phyloP scores from a whole-genome alignment of 306 rosid genomes.

The Pyrus bretschneideri region DNA sequence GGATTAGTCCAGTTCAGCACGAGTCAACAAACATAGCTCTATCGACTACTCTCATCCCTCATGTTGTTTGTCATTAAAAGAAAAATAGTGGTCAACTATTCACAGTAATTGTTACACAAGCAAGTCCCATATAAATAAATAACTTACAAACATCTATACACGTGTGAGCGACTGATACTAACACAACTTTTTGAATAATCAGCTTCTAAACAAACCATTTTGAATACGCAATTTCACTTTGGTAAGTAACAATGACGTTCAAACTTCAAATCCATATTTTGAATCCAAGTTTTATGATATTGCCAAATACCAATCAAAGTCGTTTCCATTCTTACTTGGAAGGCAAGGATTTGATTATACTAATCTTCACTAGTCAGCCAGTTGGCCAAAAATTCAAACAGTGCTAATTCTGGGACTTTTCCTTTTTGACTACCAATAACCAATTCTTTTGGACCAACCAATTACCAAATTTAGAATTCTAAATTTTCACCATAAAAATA shows the following conservation, averaged over 20 bases:
- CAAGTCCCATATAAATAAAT: too few species aligned
- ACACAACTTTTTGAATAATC: too few species aligned
- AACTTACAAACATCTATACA: not conserved
- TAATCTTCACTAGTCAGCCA: not conserved
- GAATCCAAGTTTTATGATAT: not conserved
- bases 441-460: not conserved
- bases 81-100: not conserved
- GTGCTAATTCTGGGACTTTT: not conserved
- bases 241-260: not conserved
- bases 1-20: too few species aligned
- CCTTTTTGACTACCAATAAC: not conserved
- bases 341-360: not conserved
- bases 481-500: constrained; percentile 1
- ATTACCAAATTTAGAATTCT: not conserved
- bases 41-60: too few species aligned
- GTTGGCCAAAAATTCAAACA: not conserved
- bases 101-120: not conserved
- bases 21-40: too few species aligned
- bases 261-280: not conserved
- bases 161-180: too few species aligned
- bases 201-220: not conserved
- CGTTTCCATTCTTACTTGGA: not conserved
- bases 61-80: too few species aligned
- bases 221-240: not conserved
- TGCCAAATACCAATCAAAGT: not conserved